Evolutionary conservation across 2,329 filamentous ascomycete species (phyloP), one percentile per base, ranked within the genome.

Genomic region (Fusarium verticillioides): DNA sequence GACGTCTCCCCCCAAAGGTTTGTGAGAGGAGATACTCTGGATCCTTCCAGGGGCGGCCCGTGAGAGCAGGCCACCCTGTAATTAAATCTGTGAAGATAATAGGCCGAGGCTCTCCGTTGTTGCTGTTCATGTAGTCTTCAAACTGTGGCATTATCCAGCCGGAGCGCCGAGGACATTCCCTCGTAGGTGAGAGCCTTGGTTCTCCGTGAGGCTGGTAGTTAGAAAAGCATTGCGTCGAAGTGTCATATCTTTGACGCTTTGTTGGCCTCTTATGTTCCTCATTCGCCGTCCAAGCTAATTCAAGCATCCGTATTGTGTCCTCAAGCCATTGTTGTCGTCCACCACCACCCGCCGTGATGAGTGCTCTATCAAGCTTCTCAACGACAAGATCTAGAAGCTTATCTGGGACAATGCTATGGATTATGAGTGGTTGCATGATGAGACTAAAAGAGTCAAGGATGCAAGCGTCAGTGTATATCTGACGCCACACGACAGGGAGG

Each of bases 1-100:
- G 87, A 16, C 96, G 88, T 37, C 91, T 86, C 0, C 96, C 96
- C 6, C 86, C 88, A 40, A 97, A 90, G 0, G 95, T 98, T 62
- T 86, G 87, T 16, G 89, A 86, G 16, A 94, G 85, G 63, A 97
- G 90, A 80, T 98, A 97, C 0, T 85, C 84, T 0, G 91, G 91
- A n/a, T 87, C 89, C 13, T 84, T 86, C 96, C 96, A 99, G 1
- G 90, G 89, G 4, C 86, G 85, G 2, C 86, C 84, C 5, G 84
- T 85, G n/a, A 92, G 82, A 0, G 96, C 95, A 0, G 95, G 94
- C 96, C 96, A 98, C 73, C 86, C 81, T 7, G 49, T 18, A 5
- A 93, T 86, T 3, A 91, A 83, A 58, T 88, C 87, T 0, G 88
- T 89, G 47, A 98, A 91, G 15, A 98, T 85, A 8, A 97, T 74